Base-by-base conservation (phyloP, 805 yeast genomes). In the Deakozyma indianensis region DNA sequence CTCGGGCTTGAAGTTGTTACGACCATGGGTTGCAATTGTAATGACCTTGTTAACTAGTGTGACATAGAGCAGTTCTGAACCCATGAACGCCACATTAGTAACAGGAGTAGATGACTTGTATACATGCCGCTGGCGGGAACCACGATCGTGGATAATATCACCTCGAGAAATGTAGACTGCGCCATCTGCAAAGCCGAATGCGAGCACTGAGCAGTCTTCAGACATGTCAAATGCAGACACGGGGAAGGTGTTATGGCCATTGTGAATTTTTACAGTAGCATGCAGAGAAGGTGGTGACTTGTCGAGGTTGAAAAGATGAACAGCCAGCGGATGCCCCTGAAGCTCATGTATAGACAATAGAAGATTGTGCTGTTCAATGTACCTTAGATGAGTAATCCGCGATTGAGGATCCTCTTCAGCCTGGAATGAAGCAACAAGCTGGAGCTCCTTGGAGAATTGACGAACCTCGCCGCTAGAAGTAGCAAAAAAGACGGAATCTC, bases 131-230 rank as follows among this genome's bases (percentile, higher is more conserved):
- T 90, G 97, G 51, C 92, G 75, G 7, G 95, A 78, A 0, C 97
- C 97, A 48, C 95, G 67, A 57, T 92, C 98, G 53, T 87, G 76
- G 4, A 85, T 52, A 25, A 92, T 61, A 60, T 92, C 97, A 5
- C 98, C 98, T 50, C 97, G 66, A 0, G 88, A 75, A 4, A 88
- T 64, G 1, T 88, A 66, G 2, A 88, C 86, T 20, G 77, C 70
- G 2, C 98, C 98, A 59, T 87, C 81, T 14, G 88, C 80, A 54
- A 77, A 84, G 0, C 95, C 95, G 41, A 84, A 64, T 0, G 83
- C 88, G 3, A 82, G 59, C 27, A 83, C 74, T 2, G 84, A 70
- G 49, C 80, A 73, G 48, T 74, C 78, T 1, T 60, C 52, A 15
- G 78, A 71, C 43, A 71, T 63, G 15, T 72, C 69, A 49, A 83